Base-by-base conservation (phyloP, 805 yeast species). In the Candida dendrica region DNA sequence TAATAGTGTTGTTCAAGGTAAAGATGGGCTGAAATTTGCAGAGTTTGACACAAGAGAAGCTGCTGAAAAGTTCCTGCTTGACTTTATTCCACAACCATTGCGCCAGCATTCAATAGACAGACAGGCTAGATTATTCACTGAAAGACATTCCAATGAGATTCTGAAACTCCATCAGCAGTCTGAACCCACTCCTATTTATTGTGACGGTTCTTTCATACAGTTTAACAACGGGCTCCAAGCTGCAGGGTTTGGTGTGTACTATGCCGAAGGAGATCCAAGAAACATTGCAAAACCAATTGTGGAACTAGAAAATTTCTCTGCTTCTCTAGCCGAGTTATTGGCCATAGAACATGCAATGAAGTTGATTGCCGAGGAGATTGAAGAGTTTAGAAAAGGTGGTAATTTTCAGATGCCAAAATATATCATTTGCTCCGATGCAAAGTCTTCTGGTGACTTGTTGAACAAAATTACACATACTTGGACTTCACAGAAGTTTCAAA, bases 241-340 rank as follows among this genome's bases (percentile, higher is more conserved):
- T 11, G 79, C 82, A 0, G 96, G 97, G 0, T 79, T 74, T 52
- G 97, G 96, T 19, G 84, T 84, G 0, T 87, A 65, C 56, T 86
- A 72, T 57, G 90, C 88, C 0, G 63, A 50, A 0, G 53, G 59
- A 30, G 83, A 80, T 51, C 44, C 68, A 2, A 59, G 83, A 36
- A 84, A 84, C 56, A 63, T 68, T 9, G 66, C 81, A 0, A 76
- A 68, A 5, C 75, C 81, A 34, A 27, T 27, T 27, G n/a, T 27
- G 9, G 30, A 22, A 22, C 8, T 8, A 8, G 24, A 22, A 22
- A 6, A 22, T 22, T 22, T 22, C 24, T 22, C 24, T 6, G 6
- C 24, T 6, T 22, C 24, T 8, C 24, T 22, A 22, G n/a, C 13
- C n/a, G 30, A 27, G 10, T 27, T 27, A 8, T 27, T 27, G 13